phyloP scores from a whole-genome alignment of 73 alveolate species.

The Paramecium sonneborni region DNA sequence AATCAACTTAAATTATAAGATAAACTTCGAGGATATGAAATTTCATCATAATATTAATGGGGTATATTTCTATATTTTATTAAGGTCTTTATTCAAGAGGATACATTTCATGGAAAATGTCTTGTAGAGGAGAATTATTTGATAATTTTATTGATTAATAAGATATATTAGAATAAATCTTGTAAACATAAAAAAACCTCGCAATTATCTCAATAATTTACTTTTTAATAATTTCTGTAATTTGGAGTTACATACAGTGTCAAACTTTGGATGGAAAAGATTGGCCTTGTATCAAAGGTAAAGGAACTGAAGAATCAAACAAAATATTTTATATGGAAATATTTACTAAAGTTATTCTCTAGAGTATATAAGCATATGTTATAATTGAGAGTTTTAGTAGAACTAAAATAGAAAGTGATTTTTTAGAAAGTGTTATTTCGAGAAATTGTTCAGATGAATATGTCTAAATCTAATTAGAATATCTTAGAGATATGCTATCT shows the following conservation, averaged over 20 bases:
- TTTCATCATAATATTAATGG: conserved; percentile 4
- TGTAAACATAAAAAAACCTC: not conserved
- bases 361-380: not conserved
- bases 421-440: not conserved
- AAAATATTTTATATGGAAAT: not conserved
- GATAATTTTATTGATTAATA: not conserved
- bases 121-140: conserved; percentile 15
- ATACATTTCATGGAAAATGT: conserved; percentile 25
- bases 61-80: not conserved
- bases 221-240: not conserved
- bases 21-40: not conserved
- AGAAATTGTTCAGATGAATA: not conserved
- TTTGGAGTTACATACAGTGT: not conserved
- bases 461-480: not conserved
- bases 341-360: not conserved
- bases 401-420: not conserved
- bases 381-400: not conserved
- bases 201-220: not conserved
- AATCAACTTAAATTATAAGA: not conserved
- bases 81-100: conserved; percentile 15
- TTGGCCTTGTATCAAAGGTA: conserved; percentile 51
- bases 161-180: not conserved
- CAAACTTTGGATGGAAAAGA: not conserved
- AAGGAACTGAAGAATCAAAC: conserved; percentile 46
- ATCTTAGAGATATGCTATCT: not conserved